Percentiles rank a stretch among this genome's conserved stretches.
These are phyloP conservation scores for Tulasnella sp. DNA, from an alignment of 768 basidiomycete species.

Conservation along the genomic window DNA sequence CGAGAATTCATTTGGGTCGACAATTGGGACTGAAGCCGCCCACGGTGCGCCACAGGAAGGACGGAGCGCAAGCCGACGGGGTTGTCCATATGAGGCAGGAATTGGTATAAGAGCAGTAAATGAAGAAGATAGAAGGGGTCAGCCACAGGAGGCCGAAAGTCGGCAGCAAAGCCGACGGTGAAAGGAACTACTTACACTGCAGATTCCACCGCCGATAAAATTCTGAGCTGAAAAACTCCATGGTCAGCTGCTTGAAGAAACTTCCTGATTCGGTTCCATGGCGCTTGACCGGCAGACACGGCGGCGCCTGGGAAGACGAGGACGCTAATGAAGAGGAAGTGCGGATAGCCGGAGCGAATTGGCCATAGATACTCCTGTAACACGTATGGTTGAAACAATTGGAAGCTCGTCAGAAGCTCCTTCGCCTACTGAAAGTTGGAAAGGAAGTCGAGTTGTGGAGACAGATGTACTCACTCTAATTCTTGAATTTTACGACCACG, in stretches of 20 bases:
- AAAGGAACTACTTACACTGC: slow-evolving; percentile 46
- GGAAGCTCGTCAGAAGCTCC: too few species aligned
- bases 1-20: slow-evolving; percentile 69
- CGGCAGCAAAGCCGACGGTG: too few species aligned
- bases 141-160: too few species aligned
- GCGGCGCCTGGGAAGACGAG: too few species aligned
- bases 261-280: too few species aligned
- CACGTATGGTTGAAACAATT: too few species aligned
- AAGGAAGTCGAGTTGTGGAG: neutral
- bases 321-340: neutral
- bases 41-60: neutral
- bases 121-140: too few species aligned
- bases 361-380: neutral
- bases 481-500: slow-evolving; percentile 3
- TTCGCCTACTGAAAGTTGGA: neutral
- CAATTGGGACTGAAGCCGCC: slow-evolving; percentile 54
- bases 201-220: slow-evolving; percentile 77
- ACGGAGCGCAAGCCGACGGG: too few species aligned
- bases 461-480: neutral
- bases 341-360: too few species aligned
- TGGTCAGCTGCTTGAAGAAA: neutral
- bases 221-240: slow-evolving; percentile 66
- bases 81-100: too few species aligned
- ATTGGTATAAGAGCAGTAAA: too few species aligned
- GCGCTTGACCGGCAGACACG: too few species aligned